These are phyloP conservation scores for Capsella bursapastoris DNA, from an alignment of 345 rosid species.

Conservation along the genomic window DNA sequence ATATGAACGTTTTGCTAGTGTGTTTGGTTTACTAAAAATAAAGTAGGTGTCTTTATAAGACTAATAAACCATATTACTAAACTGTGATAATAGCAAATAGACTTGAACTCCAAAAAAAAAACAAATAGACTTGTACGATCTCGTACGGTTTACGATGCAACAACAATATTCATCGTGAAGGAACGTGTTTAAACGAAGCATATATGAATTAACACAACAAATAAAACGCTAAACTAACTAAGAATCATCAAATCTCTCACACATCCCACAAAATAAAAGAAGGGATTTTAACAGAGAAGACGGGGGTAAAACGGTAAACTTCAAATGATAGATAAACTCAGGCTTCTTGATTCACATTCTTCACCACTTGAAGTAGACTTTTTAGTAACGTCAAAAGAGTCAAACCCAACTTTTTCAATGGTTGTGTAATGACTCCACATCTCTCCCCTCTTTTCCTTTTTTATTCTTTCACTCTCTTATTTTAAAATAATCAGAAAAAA, in stretches of 20 bases:
- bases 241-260: neutral
- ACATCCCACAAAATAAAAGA: neutral
- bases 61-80: neutral
- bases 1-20: neutral
- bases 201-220: slow-evolving; percentile 10
- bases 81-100: neutral
- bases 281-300: neutral
- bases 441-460: slow-evolving; percentile 47
- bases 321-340: neutral
- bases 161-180: slow-evolving; percentile 31
- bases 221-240: neutral
- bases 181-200: slow-evolving; percentile 24
- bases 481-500: neutral
- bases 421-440: slow-evolving; percentile 60
- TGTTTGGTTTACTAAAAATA: neutral
- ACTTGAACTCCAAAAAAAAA: too few relatives aligned
- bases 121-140: neutral
- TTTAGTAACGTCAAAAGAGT: slow-evolving; percentile 37
- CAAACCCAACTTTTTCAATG: slow-evolving; percentile 44
- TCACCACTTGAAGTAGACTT: slow-evolving; percentile 38
- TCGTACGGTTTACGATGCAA: slow-evolving; percentile 24
- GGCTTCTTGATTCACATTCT: neutral
- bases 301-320: slow-evolving; percentile 26
- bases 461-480: slow-evolving; percentile 11
- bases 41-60: neutral